Conservation (phyloP, 768 basidiomycete species). For the Termitomyces heimii region DNA sequence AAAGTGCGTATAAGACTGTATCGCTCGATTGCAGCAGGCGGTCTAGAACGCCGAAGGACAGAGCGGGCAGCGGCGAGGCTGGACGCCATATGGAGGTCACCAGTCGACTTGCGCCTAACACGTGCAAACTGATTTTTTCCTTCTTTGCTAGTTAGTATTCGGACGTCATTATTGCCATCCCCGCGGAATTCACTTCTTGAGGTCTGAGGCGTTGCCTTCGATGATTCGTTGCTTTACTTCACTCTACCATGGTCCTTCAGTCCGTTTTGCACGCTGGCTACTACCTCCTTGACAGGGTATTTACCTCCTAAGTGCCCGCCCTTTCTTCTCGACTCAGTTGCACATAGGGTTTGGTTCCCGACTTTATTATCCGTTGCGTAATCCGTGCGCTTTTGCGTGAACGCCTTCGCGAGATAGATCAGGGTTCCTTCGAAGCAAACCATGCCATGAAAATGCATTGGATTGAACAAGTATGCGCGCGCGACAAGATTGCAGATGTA, state of each 20-base stretch:
- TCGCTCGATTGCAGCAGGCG: conserved; percentile 38
- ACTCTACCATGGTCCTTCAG: not conserved
- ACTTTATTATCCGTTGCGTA: conserved; percentile 35
- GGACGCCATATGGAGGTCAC: conserved; percentile 5
- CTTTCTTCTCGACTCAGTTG: not conserved
- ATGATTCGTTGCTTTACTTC: not conserved
- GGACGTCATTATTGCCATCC: not conserved
- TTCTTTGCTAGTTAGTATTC: not conserved
- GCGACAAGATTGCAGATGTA: conserved; percentile 50
- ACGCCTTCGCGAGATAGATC: conserved; percentile 54
- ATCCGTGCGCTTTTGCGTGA: conserved; percentile 41
- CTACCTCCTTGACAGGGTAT: conserved; percentile 1
- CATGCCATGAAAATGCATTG: conserved; percentile 63
- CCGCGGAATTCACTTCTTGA: not conserved
- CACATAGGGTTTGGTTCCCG: conserved; percentile 55
- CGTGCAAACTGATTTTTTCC: not conserved
- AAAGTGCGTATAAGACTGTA: conserved; percentile 55
- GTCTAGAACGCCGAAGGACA: conserved; percentile 1
- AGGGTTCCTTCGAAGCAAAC: conserved; percentile 52
- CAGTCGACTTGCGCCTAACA: not conserved
- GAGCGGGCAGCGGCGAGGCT: conserved; percentile 7
- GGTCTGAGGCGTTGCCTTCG: not conserved
- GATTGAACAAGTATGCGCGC: conserved; percentile 49
- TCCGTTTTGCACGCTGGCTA: not conserved
- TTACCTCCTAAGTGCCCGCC: not conserved